Evolutionary conservation across 2,329 filamentous ascomycete genomes (phyloP).

Genomic region (Cadophora gregata): DNA sequence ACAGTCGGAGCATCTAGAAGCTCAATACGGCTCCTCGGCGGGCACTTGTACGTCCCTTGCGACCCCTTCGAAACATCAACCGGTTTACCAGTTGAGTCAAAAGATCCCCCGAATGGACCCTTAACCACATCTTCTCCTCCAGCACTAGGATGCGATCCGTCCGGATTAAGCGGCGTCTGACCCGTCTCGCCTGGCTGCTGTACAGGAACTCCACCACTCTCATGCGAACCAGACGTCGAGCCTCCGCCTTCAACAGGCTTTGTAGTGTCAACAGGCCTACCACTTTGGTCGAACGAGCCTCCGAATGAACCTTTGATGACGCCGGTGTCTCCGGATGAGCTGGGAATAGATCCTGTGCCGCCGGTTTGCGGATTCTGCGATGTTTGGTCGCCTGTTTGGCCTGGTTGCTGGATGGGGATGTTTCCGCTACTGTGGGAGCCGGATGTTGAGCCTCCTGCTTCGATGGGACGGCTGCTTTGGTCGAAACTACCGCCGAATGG

Average conservation of each 20-base stretch:
- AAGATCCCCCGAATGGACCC: background rate
- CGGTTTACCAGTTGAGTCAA: background rate
- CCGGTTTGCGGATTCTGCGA: background rate
- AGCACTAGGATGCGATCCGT: background rate
- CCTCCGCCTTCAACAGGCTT: background rate
- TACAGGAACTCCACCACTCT: background rate
- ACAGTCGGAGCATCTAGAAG: constrained; percentile 1
- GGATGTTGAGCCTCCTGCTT: background rate
- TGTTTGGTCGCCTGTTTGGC: background rate
- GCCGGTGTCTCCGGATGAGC: background rate
- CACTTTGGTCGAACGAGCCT: background rate
- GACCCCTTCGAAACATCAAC: background rate
- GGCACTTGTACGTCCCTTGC: background rate
- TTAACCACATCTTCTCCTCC: background rate
- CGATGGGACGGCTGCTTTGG: background rate
- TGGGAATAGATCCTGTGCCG: background rate
- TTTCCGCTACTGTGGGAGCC: background rate
- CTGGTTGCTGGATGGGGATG: background rate
- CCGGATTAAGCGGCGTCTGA: background rate
- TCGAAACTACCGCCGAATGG: no score
- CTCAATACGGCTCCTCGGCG: background rate
- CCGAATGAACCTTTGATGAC: background rate
- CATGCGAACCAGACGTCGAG: background rate
- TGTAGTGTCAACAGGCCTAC: background rate
- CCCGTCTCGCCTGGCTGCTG: background rate